phyloP scores from a whole-genome alignment of 257 asterid species.

The Rhazya stricta region DNA sequence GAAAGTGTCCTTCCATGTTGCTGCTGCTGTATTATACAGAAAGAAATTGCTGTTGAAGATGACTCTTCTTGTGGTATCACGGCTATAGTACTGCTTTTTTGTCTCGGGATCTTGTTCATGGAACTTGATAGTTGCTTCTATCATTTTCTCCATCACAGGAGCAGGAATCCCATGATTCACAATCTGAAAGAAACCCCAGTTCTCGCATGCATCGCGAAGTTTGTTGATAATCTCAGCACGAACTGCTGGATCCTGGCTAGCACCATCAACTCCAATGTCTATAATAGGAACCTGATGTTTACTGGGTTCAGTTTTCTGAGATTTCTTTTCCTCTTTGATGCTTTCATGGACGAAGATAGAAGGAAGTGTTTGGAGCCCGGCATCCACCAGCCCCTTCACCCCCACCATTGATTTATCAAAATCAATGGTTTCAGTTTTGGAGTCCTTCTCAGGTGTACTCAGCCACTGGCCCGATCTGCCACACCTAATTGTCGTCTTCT shows the following conservation, averaged over 20 bases:
- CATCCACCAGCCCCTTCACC: slow-evolving; percentile 15
- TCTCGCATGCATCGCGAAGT: slow-evolving; percentile 7
- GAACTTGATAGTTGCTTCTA: neutral
- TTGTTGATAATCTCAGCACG: neutral
- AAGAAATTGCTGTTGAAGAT: neutral
- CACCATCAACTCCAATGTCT: neutral
- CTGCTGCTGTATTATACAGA: neutral
- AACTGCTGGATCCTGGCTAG: neutral
- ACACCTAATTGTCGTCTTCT: neutral
- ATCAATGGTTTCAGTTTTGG: neutral
- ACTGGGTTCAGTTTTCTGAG: neutral
- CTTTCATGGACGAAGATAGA: neutral
- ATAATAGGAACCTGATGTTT: neutral
- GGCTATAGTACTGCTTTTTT: slow-evolving; percentile 6
- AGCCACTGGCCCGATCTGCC: neutral
- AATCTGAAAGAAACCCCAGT: slow-evolving; percentile 4
- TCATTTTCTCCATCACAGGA: neutral
- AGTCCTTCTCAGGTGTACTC: neutral
- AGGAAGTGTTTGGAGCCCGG: neutral
- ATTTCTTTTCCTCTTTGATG: neutral
- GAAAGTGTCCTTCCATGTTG: neutral
- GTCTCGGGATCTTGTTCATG: slow-evolving; percentile 3
- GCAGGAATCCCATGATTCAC: slow-evolving; percentile 4
- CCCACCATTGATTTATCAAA: slow-evolving; percentile 12
- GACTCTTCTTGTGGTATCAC: neutral